These are phyloP conservation scores for Drosera spatulata DNA, from an alignment of 179 eudicot genomes.

Conservation along the genomic window DNA sequence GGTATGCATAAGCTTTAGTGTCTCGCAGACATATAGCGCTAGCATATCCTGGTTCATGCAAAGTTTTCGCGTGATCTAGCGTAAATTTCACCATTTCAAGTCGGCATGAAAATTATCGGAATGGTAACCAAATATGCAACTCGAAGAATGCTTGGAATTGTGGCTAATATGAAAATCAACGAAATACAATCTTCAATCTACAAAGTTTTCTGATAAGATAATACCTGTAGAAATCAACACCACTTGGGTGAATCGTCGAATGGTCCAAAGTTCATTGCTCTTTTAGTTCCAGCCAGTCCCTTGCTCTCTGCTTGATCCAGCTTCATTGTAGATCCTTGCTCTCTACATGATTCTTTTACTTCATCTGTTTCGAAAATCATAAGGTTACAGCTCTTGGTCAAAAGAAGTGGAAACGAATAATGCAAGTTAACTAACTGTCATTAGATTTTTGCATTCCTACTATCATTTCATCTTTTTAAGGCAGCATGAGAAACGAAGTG, in stretches of 20 bases:
- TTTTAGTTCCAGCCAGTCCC: constrained; percentile 30
- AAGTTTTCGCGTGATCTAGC: too few relatives aligned
- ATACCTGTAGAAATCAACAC: not conserved
- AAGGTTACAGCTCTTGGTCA: constrained; percentile 39
- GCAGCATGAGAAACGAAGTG: not conserved
- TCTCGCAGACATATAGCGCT: too few relatives aligned
- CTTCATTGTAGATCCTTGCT: constrained; percentile 12
- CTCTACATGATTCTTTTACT: constrained; percentile 5
- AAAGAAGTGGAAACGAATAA: constrained; percentile 10
- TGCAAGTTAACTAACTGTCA: not conserved
- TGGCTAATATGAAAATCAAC: too few relatives aligned
- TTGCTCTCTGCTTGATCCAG: too few relatives aligned
- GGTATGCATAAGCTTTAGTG: too few relatives aligned
- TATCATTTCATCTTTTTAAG: not conserved
- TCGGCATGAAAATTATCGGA: too few relatives aligned
- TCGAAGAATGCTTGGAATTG: too few relatives aligned
- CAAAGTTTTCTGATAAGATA: too few relatives aligned
- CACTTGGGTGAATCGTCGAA: constrained; percentile 11
- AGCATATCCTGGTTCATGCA: too few relatives aligned
- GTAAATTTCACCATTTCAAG: too few relatives aligned
- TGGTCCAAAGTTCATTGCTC: constrained; percentile 22
- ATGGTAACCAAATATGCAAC: too few relatives aligned
- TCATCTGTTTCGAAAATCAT: constrained; percentile 7
- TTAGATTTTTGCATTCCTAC: not conserved
- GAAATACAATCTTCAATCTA: too few relatives aligned